These are phyloP conservation scores for Xylariales sp. DNA, from an alignment of 2,329 filamentous ascomycete species.

Conservation along the genomic window DNA sequence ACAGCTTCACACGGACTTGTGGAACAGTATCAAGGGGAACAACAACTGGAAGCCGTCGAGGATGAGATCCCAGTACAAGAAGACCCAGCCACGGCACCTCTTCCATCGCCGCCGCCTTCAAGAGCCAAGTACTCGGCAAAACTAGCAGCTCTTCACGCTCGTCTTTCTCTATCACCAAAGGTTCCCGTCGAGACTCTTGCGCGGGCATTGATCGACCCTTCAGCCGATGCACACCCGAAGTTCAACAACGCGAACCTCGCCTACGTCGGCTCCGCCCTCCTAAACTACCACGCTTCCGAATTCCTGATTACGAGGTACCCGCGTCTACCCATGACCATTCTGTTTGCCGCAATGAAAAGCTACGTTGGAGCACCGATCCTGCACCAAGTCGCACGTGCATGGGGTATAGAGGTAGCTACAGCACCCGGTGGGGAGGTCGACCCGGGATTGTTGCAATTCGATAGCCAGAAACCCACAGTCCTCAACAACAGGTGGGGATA, in stretches of 20 bases:
- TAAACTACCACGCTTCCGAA: slow-evolving; percentile 87
- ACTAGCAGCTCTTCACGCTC: slow-evolving; percentile 86
- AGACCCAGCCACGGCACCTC: slow-evolving; percentile 30
- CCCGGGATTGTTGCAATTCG: slow-evolving; percentile 82
- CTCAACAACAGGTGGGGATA: slow-evolving; percentile 46
- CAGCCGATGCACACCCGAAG: slow-evolving; percentile 70
- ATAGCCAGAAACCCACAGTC: slow-evolving; percentile 40
- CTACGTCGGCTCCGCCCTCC: slow-evolving; percentile 73
- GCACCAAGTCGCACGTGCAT: slow-evolving; percentile 69
- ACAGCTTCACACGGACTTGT: no score
- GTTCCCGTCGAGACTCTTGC: slow-evolving; percentile 84
- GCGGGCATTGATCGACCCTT: slow-evolving; percentile 77
- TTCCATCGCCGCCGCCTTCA: slow-evolving; percentile 68
- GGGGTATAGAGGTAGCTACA: slow-evolving; percentile 87
- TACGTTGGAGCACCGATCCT: slow-evolving; percentile 76
- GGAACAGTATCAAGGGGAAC: no score
- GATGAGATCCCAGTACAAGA: not conserved
- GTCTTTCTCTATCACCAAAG: slow-evolving; percentile 74
- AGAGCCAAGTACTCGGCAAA: slow-evolving; percentile 73
- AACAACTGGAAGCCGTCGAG: no score
- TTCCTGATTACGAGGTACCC: slow-evolving; percentile 85
- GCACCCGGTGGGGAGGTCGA: slow-evolving; percentile 89
- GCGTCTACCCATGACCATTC: slow-evolving; percentile 80
- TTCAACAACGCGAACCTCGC: slow-evolving; percentile 90
- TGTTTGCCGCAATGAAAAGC: slow-evolving; percentile 80